A percentile compares a stretch with the other conserved stretches of the same genome.
phyloP scores from a whole-genome alignment of 2,329 filamentous ascomycete genomes.

The Coniochaeta pulveracea region DNA sequence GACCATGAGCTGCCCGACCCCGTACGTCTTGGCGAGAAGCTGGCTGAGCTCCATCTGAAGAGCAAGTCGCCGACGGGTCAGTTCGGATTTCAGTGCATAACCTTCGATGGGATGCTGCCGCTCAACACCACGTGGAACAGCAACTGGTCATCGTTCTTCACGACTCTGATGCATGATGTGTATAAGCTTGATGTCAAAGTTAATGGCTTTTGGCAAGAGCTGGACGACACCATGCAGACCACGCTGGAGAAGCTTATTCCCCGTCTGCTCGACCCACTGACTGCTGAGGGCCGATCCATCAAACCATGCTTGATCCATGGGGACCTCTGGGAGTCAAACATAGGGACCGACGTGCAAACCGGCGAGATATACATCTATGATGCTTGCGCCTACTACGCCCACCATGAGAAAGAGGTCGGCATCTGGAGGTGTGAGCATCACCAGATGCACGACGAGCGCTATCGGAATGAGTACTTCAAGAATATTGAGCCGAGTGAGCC shows the following conservation, averaged over 20 bases:
- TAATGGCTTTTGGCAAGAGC: conserved; percentile 19
- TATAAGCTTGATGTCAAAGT: conserved; percentile 16
- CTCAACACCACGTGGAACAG: conserved; percentile 20
- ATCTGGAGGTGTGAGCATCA: conserved; percentile 15
- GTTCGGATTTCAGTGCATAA: conserved; percentile 24
- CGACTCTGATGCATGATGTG: conserved; percentile 17
- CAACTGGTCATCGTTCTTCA: conserved; percentile 27
- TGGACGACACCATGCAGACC: conserved; percentile 12
- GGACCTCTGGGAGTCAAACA: conserved; percentile 29
- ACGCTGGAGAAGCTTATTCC: conserved; percentile 19
- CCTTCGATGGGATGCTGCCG: conserved; percentile 17
- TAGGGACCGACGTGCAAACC: conserved; percentile 17
- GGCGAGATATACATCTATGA: conserved; percentile 23
- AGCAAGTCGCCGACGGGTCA: conserved; percentile 15
- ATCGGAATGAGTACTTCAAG: conserved; percentile 2
- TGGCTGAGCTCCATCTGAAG: conserved; percentile 9
- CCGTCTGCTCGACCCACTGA: conserved; percentile 13
- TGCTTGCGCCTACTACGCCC: conserved; percentile 23
- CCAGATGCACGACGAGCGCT: conserved; percentile 1
- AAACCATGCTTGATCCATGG: conserved; percentile 23
- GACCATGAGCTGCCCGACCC: conserved; percentile 9
- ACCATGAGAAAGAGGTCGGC: conserved; percentile 25
- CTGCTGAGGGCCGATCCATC: conserved; percentile 13
- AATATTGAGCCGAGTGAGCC: conserved; percentile 5
- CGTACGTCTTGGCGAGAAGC: conserved; percentile 4